Percentiles rank a stretch among this genome's conserved stretches.
phyloP scores from a whole-genome alignment of 176 grass and related monocot species.

The Elaeis guineensis region DNA sequence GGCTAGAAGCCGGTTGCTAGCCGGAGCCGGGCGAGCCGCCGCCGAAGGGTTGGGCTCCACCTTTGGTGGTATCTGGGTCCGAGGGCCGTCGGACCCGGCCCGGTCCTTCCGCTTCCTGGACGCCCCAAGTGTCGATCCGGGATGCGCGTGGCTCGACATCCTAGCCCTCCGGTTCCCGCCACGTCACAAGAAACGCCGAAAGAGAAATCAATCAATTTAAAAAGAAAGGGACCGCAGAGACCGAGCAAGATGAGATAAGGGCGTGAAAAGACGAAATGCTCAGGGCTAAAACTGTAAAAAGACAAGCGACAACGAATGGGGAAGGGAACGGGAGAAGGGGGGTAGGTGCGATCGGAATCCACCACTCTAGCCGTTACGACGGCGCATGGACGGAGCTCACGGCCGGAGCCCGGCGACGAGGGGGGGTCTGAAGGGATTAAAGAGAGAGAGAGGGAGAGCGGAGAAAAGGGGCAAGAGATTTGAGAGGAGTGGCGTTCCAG shows the following conservation, averaged over 20 bases:
- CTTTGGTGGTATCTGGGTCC: not conserved
- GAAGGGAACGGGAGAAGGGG: no score
- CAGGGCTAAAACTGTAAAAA: no score
- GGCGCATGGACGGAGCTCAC: no score
- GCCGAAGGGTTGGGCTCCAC: not conserved
- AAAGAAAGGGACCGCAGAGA: no score
- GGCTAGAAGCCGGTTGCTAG: slow-evolving; percentile 29
- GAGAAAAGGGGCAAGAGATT: not conserved
- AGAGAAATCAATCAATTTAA: not conserved
- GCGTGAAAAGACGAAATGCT: no score
- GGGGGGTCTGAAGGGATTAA: no score
- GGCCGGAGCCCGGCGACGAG: no score
- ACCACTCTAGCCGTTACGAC: no score
- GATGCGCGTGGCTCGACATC: not conserved
- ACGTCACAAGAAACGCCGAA: slow-evolving; percentile 15
- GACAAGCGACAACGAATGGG: no score
- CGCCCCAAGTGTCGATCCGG: not conserved
- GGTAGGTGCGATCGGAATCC: no score
- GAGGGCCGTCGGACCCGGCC: not conserved
- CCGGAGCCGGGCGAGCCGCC: not conserved
- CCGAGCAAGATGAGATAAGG: no score
- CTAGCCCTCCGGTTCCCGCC: not conserved
- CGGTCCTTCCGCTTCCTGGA: slow-evolving; percentile 5
- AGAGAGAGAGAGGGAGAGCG: not conserved
- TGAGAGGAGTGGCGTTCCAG: not conserved